Conservation (phyloP, 2,329 filamentous ascomycete genomes). For the Ceratocystis cubensis region DNA sequence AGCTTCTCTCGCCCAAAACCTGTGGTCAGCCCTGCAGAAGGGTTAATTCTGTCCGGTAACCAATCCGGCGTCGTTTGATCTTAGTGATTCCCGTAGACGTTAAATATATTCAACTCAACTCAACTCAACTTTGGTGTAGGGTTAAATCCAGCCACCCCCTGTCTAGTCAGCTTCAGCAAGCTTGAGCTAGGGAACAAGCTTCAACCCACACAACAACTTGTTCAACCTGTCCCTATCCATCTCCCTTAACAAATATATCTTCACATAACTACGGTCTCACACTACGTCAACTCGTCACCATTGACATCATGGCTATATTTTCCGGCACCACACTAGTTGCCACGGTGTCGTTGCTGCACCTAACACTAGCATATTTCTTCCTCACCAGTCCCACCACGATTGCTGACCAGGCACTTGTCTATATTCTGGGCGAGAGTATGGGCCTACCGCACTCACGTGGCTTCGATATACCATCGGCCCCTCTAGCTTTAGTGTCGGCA, state of each 20-base stretch:
- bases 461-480: slow-evolving; percentile 57
- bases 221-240: not conserved
- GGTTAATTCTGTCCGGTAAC: too few species aligned
- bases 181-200: not conserved
- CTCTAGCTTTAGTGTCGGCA: slow-evolving; percentile 60
- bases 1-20: too few species aligned
- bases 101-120: too few species aligned
- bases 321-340: slow-evolving; percentile 71
- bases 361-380: slow-evolving; percentile 75
- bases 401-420: slow-evolving; percentile 68
- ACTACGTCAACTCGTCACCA: not conserved
- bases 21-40: too few species aligned
- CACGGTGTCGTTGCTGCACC: slow-evolving; percentile 68
- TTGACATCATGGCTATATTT: slow-evolving; percentile 59
- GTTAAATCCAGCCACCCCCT: not conserved
- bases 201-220: not conserved
- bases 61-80: too few species aligned
- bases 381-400: slow-evolving; percentile 59
- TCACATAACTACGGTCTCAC: not conserved
- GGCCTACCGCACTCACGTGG: slow-evolving; percentile 55
- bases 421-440: slow-evolving; percentile 71
- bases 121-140: too few species aligned
- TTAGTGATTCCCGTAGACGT: too few species aligned
- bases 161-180: not conserved
- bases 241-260: not conserved